Conservation (phyloP, 1,139 yeast species). For the Arxiozyma slooffiae region DNA sequence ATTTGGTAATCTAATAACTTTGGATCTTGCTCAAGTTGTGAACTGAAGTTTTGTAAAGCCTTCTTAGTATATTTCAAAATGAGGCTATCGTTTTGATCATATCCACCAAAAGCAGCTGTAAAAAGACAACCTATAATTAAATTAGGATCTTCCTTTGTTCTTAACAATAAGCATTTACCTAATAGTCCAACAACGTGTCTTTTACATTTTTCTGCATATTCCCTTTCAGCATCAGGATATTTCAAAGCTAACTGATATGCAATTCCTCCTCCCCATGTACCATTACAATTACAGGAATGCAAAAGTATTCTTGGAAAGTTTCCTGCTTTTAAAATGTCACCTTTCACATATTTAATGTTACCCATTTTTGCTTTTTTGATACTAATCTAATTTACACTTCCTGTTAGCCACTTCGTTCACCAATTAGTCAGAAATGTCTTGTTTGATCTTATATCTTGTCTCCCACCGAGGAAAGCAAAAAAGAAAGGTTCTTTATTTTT, state of each 20-base stretch:
- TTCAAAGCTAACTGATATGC: constrained; percentile 23
- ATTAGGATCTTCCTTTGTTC: constrained; percentile 16
- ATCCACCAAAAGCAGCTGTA: constrained; percentile 22
- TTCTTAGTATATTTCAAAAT: constrained; percentile 17
- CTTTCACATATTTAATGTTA: constrained; percentile 16
- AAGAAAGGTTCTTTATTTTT: too few relatives aligned
- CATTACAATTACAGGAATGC: constrained; percentile 74
- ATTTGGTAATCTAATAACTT: constrained; percentile 13
- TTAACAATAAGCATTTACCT: constrained; percentile 22
- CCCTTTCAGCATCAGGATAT: constrained; percentile 23
- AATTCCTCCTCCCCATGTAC: constrained; percentile 81
- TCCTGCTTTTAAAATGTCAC: constrained; percentile 14
- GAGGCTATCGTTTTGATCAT: constrained; percentile 11
- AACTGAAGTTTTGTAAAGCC: constrained; percentile 13
- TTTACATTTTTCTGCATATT: constrained; percentile 20
- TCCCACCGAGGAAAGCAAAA: too few relatives aligned
- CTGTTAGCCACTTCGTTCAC: too few relatives aligned
- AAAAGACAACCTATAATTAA: constrained; percentile 23
- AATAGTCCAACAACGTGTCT: constrained; percentile 15
- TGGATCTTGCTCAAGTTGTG: constrained; percentile 3
- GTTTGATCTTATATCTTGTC: background rate
- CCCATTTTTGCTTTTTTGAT: constrained; percentile 3
- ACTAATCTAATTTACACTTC: too few relatives aligned
- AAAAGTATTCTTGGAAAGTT: constrained; percentile 18
- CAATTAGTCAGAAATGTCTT: background rate